Evolutionary conservation across 1,139 yeast genomes (phyloP), one percentile per base, ranked within the genome.

Genomic region (Suhomyces choctaworum): DNA sequence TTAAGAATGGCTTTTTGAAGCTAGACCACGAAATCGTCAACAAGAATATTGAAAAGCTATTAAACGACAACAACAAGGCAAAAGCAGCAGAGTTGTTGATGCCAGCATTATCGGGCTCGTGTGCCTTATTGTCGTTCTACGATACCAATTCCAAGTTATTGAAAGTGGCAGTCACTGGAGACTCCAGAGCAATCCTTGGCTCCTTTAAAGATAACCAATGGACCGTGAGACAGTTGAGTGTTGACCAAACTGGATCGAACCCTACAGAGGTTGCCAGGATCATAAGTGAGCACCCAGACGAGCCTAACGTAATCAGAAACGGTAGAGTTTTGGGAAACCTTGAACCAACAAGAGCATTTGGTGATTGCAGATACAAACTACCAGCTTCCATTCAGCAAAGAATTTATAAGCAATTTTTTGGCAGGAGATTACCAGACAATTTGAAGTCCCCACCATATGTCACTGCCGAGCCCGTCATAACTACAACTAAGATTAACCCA

Each of bases 281-380:
- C 38, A 76, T 82, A 29, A 69, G 79, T 31, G 97, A 90, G 60
- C 98, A 92, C 60, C 98, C 98, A 1, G 82, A 82, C 42, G 97
- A 92, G 60, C 82, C 88, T 19, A 78, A 79, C 39, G 92, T 83
- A 23, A 80, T 90, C 16, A 76, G 88, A 50, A 80, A 87, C 44
- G 98, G 98, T 4, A 76, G 98, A 48, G 86, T 94, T 4, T 72
- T 92, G 48, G 99, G 99, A 0, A 79, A 90, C n/a, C 73, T 92
- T 45, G 98, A 94, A 60, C 98, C 99, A 4, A 80, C 96, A 0
- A 73, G 98, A 51, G 96, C 97, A 1, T 94, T 92, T 69, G 98
- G 99, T 31, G 99, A 92, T 61, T 95, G 96, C 44, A 76, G 96
- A 45, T 92, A 88, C 60, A 92, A 92, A 57, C 71, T 88, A 19